These are phyloP conservation scores for Lactarius quietus DNA, from an alignment of 768 basidiomycete genomes.

Conservation along the genomic window DNA sequence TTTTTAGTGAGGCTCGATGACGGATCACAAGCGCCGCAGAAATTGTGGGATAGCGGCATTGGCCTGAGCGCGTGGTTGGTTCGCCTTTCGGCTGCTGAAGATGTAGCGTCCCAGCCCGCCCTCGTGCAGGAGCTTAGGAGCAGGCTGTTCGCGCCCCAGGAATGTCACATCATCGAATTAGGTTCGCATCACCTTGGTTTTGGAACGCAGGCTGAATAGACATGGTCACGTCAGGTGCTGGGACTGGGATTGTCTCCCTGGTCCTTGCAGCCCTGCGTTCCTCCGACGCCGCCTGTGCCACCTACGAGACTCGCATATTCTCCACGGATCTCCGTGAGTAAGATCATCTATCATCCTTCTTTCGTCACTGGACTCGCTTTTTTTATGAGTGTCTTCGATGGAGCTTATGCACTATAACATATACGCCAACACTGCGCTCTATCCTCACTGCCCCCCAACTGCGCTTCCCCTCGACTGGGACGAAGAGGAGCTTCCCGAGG, in stretches of 20 bases:
- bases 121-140: constrained; percentile 31
- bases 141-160: constrained; percentile 39
- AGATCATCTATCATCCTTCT: neutral
- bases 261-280: constrained; percentile 57
- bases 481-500: constrained; percentile 44
- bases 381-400: constrained; percentile 65
- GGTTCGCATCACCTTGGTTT: constrained; percentile 42
- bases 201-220: neutral
- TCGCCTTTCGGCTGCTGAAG: constrained; percentile 29
- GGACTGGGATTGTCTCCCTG: constrained; percentile 79
- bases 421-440: constrained; percentile 39
- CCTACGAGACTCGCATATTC: constrained; percentile 13
- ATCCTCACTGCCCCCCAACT: constrained; percentile 30
- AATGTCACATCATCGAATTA: constrained; percentile 59
- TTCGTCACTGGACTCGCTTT: neutral
- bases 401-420: constrained; percentile 76
- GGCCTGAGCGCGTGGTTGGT: constrained; percentile 80
- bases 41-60: constrained; percentile 95
- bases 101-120: neutral
- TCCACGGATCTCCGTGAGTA: constrained; percentile 28
- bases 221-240: constrained; percentile 57
- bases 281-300: constrained; percentile 25
- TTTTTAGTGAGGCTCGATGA: neutral
- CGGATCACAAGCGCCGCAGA: constrained; percentile 44
- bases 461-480: constrained; percentile 74